These are phyloP conservation scores for Saturnispora hagleri DNA, from an alignment of 805 yeast species.

Conservation along the genomic window DNA sequence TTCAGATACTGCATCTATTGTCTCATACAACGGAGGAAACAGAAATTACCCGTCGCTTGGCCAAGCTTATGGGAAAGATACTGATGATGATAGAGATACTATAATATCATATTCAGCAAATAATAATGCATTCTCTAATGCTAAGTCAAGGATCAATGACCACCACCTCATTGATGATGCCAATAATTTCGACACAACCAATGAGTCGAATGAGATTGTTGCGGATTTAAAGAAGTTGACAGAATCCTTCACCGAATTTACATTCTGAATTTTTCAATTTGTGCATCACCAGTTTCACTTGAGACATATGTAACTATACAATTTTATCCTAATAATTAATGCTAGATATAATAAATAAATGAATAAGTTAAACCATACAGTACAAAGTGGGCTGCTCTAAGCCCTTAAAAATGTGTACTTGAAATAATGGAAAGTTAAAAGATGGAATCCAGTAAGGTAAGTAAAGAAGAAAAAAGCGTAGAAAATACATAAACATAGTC, in stretches of 20 bases:
- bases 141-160: conserved; percentile 5
- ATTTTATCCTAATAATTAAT: background rate
- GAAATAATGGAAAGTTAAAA: background rate
- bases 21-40: conserved; percentile 28
- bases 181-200: background rate
- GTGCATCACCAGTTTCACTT: background rate
- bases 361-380: background rate
- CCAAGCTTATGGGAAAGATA: conserved; percentile 8
- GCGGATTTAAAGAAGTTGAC: conserved; percentile 31
- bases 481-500: background rate
- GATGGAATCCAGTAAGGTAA: background rate
- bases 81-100: conserved; percentile 6
- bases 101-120: conserved; percentile 3
- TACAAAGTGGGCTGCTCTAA: background rate
- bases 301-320: background rate
- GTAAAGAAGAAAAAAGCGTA: background rate
- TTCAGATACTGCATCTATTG: conserved; percentile 31
- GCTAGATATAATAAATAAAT: background rate
- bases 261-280: background rate
- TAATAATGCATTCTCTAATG: conserved; percentile 1
- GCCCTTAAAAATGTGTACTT: background rate
- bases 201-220: conserved; percentile 9
- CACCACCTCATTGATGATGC: background rate
- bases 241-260: conserved; percentile 27
- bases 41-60: background rate